These are phyloP conservation scores for Penicillium flavigenum DNA, from an alignment of 495 filamentous ascomycete species.

Conservation along the genomic window DNA sequence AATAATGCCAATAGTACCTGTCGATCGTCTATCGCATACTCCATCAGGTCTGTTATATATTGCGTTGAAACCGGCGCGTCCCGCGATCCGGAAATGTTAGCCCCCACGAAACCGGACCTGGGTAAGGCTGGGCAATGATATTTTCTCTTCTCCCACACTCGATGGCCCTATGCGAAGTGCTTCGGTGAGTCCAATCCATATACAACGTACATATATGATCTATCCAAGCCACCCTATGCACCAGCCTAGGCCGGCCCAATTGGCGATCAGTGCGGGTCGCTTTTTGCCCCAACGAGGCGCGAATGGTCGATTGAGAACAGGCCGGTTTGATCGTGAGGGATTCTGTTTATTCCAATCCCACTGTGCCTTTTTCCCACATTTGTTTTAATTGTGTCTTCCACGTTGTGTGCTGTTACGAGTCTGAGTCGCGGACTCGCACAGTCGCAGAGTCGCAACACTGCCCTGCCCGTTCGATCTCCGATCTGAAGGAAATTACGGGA, in stretches of 20 bases:
- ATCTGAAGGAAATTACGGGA: neutral
- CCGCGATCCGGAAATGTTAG: neutral
- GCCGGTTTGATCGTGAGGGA: constrained; percentile 12
- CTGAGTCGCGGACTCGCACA: neutral
- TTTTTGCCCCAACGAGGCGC: neutral
- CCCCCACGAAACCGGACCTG: neutral
- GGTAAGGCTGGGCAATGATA: neutral
- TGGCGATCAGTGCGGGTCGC: constrained; percentile 7
- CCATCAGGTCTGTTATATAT: neutral
- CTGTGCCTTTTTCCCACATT: constrained; percentile 3
- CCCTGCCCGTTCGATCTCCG: too few relatives aligned
- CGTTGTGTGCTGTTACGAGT: neutral
- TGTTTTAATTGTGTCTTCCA: constrained; percentile 4
- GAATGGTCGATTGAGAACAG: constrained; percentile 10
- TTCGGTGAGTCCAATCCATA: neutral
- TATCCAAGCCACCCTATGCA: neutral
- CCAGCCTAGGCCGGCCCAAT: constrained; percentile 2
- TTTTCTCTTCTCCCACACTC: neutral
- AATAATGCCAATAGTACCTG: constrained; percentile 16
- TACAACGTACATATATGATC: neutral
- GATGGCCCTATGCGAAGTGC: neutral
- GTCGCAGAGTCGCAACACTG: neutral
- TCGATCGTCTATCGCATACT: constrained; percentile 6
- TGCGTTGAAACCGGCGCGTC: neutral
- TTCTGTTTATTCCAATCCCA: neutral